Percentiles rank a stretch among this genome's conserved stretches.
Evolutionary conservation across 2,329 filamentous ascomycete species (phyloP).

Genomic region (Curvularia verruculosa): DNA sequence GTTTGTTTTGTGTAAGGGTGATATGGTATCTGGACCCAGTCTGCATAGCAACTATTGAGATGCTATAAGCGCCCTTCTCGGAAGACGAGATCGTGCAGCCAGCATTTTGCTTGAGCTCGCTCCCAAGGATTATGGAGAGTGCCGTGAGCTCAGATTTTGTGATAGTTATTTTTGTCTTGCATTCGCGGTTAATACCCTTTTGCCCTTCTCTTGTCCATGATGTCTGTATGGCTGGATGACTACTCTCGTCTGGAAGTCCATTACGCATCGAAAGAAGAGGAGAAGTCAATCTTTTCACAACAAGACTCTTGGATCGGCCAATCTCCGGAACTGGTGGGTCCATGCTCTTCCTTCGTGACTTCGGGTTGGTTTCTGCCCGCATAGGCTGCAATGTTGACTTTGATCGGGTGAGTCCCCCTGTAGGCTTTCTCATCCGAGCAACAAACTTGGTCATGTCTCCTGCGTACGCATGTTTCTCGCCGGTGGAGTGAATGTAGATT

Average conservation of each 20-base stretch:
- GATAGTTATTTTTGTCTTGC: constrained; percentile 23
- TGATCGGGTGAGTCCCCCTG: constrained; percentile 20
- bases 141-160: constrained; percentile 34
- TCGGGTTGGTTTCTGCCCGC: constrained; percentile 18
- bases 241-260: constrained; percentile 12
- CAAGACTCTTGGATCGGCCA: constrained; percentile 23
- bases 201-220: constrained; percentile 38
- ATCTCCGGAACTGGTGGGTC: constrained; percentile 25
- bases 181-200: constrained; percentile 24
- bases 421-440: constrained; percentile 21
- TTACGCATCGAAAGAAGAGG: constrained; percentile 20
- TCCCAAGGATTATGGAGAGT: constrained; percentile 40
- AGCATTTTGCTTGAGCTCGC: constrained; percentile 13
- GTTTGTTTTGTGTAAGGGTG: constrained; percentile 33
- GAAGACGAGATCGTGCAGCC: constrained; percentile 4
- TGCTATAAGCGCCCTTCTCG: constrained; percentile 34
- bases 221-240: constrained; percentile 11
- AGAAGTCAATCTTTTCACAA: constrained; percentile 22
- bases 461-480: constrained; percentile 34
- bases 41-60: constrained; percentile 27
- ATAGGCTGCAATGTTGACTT: constrained; percentile 25
- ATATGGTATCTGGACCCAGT: constrained; percentile 28
- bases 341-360: constrained; percentile 26
- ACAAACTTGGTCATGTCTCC: constrained; percentile 33
- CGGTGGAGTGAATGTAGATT: constrained; percentile 25